Evolutionary conservation across 192 early-diverging fungal genomes (phyloP), one percentile per base, ranked within the genome.

Genomic region (Coemansia sp.): DNA sequence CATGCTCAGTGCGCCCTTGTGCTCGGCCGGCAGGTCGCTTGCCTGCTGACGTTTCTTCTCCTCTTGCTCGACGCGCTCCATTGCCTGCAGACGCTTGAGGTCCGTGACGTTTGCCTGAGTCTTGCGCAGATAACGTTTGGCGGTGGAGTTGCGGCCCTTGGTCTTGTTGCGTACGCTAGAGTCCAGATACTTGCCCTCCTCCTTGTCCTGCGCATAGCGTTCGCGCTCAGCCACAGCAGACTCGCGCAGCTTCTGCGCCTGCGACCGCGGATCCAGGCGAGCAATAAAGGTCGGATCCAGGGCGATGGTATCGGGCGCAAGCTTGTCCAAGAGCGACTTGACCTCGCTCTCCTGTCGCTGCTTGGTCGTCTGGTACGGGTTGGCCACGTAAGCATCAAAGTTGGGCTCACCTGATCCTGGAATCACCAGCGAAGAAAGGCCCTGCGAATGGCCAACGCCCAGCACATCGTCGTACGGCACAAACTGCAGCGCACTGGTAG

Each of bases 401-500:
- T 98, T 98, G 65, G 96, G 90, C 67, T 98, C 96, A 52, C 96
- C 96, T n/a, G 93, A 78, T 10, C 92, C 92, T 0, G 96, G 96
- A 7, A 98, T 82, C 11, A 95, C 81, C 19, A 98, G 67, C 55
- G 85, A 88, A 12, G 82, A 83, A 7, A 98, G 74, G 13, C 96
- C 96, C 14, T 75, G 57, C n/a, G 72, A 63, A 77, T 96, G 93
- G 17, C 91, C 91, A 46, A 90, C 68, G 15, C 89, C 93, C 14
- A 98, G 85, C 9, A 93, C 87, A 86, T 98, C 96, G 65, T 98
- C 96, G 85, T 84, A 98, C n/a, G 96, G 96, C 54, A 87, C 90
- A 76, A 98, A 96, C 8, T 64, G 38, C 12, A 93, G 33, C 49
- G 81, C 69, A 12, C 76, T 59, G 17, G 94, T 61, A 0, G 73